Conservation (phyloP, 495 filamentous ascomycete genomes). For the Apodospora peruviana region DNA sequence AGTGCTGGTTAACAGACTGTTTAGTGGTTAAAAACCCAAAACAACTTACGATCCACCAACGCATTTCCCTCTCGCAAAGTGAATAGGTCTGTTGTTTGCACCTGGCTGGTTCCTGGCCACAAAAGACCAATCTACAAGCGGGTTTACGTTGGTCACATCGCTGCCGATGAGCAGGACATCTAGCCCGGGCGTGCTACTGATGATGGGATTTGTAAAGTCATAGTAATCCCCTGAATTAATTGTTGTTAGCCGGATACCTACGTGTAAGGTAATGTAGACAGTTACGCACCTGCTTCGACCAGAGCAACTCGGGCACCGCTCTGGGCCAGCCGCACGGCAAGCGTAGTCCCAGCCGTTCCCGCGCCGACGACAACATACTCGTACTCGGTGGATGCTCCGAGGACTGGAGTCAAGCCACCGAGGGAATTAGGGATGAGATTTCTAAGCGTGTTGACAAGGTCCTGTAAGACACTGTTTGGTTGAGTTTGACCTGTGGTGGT, state of each 20-base stretch:
- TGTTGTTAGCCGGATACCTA: not conserved
- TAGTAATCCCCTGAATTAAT: not conserved
- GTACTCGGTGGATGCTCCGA: not conserved
- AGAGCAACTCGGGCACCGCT: slow-evolving; percentile 3
- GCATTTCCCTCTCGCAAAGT: slow-evolving; percentile 2
- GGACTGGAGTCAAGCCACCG: not conserved
- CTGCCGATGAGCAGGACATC: slow-evolving; percentile 4
- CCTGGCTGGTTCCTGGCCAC: slow-evolving; percentile 5
- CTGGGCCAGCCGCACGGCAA: slow-evolving; percentile 4
- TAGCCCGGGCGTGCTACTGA: slow-evolving; percentile 3
- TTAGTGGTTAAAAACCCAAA: too few relatives aligned
- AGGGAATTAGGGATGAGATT: not conserved
- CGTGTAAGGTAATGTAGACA: too few relatives aligned
- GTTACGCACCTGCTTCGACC: slow-evolving; percentile 2
- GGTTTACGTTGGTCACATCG: not conserved
- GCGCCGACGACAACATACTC: slow-evolving; percentile 6
- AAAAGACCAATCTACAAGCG: slow-evolving; percentile 2
- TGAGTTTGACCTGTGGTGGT: not conserved
- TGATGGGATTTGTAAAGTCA: slow-evolving; percentile 4
- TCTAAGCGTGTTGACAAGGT: not conserved
- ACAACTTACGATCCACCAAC: slow-evolving; percentile 5
- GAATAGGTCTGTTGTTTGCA: not conserved
- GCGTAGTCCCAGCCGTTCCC: slow-evolving; percentile 2
- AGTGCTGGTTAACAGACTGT: too few relatives aligned
- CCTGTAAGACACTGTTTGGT: not conserved